These are phyloP conservation scores for Fagopyrum homotropicum DNA, from an alignment of 148 eudicot genomes.

Conservation along the genomic window DNA sequence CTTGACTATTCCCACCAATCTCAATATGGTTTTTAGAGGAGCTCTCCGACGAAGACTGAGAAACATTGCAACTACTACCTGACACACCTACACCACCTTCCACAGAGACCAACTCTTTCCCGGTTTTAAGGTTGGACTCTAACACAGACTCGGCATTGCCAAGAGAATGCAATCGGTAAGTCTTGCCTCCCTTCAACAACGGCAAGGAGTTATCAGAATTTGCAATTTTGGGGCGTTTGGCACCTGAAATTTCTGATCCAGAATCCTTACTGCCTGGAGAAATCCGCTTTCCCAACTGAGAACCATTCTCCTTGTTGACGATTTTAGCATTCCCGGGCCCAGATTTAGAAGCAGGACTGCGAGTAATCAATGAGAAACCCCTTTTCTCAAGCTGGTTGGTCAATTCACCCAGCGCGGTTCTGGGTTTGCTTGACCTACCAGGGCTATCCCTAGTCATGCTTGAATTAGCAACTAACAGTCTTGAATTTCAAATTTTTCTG, in stretches of 20 bases:
- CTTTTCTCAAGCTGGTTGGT: constrained; percentile 52
- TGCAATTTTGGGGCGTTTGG: constrained; percentile 17
- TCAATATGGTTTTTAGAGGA: constrained; percentile 10
- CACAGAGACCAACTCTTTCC: constrained; percentile 17
- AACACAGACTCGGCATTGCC: constrained; percentile 20
- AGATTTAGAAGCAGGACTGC: constrained; percentile 21
- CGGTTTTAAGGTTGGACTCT: constrained; percentile 15
- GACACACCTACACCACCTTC: not conserved
- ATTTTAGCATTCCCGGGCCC: not conserved
- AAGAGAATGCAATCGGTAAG: constrained; percentile 28
- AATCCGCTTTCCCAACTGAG: constrained; percentile 26
- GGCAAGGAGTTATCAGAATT: constrained; percentile 20
- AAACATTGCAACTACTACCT: not conserved
- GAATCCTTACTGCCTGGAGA: constrained; percentile 26
- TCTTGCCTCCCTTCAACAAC: constrained; percentile 30
- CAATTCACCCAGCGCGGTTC: constrained; percentile 42
- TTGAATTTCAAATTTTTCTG: not conserved
- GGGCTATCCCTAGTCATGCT: constrained; percentile 6
- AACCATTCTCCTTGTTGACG: constrained; percentile 14
- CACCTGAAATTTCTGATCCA: constrained; percentile 22
- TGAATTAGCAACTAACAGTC: not conserved
- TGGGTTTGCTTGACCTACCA: constrained; percentile 14
- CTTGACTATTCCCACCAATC: constrained; percentile 13
- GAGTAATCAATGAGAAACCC: constrained; percentile 26
- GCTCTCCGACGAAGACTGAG: constrained; percentile 9